Evolutionary conservation across 1,284 basidiomycete genomes (phyloP).

Genomic region (Apiotrichum siamense): DNA sequence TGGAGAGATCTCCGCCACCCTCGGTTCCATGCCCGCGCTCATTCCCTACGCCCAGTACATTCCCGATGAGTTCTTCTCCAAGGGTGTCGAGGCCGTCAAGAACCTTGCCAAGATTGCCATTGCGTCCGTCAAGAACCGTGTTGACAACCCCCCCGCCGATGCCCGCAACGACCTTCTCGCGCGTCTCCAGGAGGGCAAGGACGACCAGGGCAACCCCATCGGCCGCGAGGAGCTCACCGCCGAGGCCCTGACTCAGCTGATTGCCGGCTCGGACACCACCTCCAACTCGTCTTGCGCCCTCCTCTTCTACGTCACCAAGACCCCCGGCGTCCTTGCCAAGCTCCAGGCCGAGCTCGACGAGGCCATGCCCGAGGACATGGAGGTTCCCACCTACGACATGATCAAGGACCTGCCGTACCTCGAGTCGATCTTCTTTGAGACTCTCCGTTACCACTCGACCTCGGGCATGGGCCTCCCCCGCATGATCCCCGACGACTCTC

Average conservation of each 20-base stretch:
- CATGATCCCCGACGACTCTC: slow-evolving; percentile 52
- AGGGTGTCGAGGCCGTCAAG: slow-evolving; percentile 63
- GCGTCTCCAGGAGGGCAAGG: slow-evolving; percentile 69
- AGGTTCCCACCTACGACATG: slow-evolving; percentile 52
- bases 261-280: slow-evolving; percentile 57
- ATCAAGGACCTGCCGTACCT: slow-evolving; percentile 68
- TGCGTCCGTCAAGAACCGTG: slow-evolving; percentile 68
- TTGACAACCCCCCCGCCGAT: slow-evolving; percentile 53
- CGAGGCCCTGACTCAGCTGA: slow-evolving; percentile 76
- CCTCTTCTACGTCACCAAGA: slow-evolving; percentile 68
- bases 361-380: slow-evolving; percentile 58
- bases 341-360: slow-evolving; percentile 77
- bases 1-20: slow-evolving; percentile 77
- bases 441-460: slow-evolving; percentile 70
- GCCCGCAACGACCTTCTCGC: slow-evolving; percentile 68
- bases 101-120: slow-evolving; percentile 74
- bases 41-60: slow-evolving; percentile 59
- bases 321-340: slow-evolving; percentile 61
- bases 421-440: slow-evolving; percentile 76
- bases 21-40: slow-evolving; percentile 64
- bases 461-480: slow-evolving; percentile 72
- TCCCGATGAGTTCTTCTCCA: slow-evolving; percentile 63
- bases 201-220: slow-evolving; percentile 60
- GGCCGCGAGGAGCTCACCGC: slow-evolving; percentile 63
- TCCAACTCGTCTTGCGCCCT: slow-evolving; percentile 83